Percentiles rank a stretch among this genome's conserved stretches.
These are phyloP conservation scores for Rubia yunnanensis DNA, from an alignment of 257 asterid genomes.

Conservation along the genomic window DNA sequence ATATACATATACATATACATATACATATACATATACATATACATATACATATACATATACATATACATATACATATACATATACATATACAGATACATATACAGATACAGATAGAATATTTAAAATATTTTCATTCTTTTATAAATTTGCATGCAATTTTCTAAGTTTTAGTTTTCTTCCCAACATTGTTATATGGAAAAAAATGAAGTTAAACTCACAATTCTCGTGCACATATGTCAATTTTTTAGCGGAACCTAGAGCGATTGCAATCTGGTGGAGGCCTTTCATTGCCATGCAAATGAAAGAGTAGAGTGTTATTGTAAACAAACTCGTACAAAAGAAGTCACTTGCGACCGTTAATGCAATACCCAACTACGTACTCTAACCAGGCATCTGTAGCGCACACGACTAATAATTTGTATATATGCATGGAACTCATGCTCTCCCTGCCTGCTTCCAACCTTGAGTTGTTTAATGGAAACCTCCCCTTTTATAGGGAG, in stretches of 20 bases:
- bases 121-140: no score
- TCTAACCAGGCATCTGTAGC: constrained; percentile 84
- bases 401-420: constrained; percentile 89
- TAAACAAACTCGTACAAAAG: constrained; percentile 86
- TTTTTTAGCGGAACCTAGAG: constrained; percentile 47
- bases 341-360: constrained; percentile 54
- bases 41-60: no score
- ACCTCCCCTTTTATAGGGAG: constrained; percentile 75
- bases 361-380: constrained; percentile 91
- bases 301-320: constrained; percentile 65
- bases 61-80: no score
- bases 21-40: no score
- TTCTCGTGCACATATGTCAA: no score
- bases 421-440: constrained; percentile 91
- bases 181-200: no score
- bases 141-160: no score
- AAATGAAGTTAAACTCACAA: constrained; percentile 33
- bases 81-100: no score
- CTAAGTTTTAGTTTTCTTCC: no score
- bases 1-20: no score
- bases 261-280: constrained; percentile 34
- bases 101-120: no score
- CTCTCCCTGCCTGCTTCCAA: constrained; percentile 93
- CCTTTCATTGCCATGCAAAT: constrained; percentile 56
- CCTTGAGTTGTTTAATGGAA: constrained; percentile 74